phyloP scores from a whole-genome alignment of 305 asterid genomes.

The Ilex paraguariensis region DNA sequence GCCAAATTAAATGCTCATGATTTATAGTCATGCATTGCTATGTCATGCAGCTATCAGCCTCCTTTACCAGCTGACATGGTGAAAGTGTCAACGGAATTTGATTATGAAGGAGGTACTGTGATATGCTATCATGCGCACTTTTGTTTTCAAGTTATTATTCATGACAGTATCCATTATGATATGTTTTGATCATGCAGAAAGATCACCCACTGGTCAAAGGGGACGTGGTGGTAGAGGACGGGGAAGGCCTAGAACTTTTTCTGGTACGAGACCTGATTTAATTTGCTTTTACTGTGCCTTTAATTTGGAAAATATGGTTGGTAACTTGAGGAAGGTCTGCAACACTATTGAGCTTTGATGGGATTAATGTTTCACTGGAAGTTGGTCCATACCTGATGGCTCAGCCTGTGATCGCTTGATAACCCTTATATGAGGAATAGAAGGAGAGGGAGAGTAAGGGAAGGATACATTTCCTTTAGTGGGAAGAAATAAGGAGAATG shows the following conservation, averaged over 20 bases:
- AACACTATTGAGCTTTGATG: no score
- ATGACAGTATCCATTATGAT: neutral
- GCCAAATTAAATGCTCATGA: neutral
- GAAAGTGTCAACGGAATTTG: slow-evolving; percentile 50
- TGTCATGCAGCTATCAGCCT: slow-evolving; percentile 62
- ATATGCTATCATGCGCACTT: neutral
- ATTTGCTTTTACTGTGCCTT: no score
- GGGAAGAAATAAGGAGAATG: no score
- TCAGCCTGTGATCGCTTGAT: no score
- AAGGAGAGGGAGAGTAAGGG: no score
- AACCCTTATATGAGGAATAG: no score
- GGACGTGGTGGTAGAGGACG: slow-evolving; percentile 79
- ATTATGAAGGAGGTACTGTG: slow-evolving; percentile 69
- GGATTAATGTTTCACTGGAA: no score
- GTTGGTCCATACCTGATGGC: no score
- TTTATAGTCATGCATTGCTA: slow-evolving; percentile 3
- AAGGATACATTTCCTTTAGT: no score
- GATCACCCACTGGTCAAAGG: slow-evolving; percentile 62
- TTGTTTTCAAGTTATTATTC: neutral
- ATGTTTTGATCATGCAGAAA: slow-evolving; percentile 36
- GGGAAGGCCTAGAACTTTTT: slow-evolving; percentile 65
- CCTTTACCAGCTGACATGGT: slow-evolving; percentile 91
- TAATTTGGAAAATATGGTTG: no score
- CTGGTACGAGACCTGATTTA: slow-evolving; percentile 27
- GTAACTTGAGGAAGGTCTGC: no score